phyloP scores from a whole-genome alignment of 345 rosid species.

The Eucalyptus grandis region DNA sequence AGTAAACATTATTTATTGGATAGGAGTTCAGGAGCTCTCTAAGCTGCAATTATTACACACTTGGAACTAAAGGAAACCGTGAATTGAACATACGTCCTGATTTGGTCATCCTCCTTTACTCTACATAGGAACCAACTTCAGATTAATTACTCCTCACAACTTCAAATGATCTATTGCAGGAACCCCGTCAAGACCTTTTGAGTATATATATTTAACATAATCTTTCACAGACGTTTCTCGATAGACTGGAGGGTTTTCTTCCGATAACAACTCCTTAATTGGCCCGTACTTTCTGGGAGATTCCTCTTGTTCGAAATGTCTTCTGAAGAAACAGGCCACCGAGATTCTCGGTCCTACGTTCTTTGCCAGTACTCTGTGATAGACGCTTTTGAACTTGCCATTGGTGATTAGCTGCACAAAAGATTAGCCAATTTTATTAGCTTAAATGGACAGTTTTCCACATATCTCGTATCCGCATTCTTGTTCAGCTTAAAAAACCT shows the following conservation, averaged over 20 bases:
- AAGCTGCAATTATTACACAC: neutral
- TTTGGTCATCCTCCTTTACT: neutral
- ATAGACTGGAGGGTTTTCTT: slow-evolving; percentile 19
- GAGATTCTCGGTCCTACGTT: slow-evolving; percentile 12
- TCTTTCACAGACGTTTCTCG: slow-evolving; percentile 9
- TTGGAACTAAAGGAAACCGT: neutral
- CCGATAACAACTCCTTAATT: slow-evolving; percentile 19
- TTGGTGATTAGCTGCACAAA: slow-evolving; percentile 9
- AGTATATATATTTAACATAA: neutral
- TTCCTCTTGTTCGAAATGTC: neutral
- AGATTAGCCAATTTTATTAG: neutral
- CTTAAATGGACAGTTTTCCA: neutral
- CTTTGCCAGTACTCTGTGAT: slow-evolving; percentile 13
- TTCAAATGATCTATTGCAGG: slow-evolving; percentile 1
- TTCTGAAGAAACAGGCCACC: slow-evolving; percentile 5
- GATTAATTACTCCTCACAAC: neutral
- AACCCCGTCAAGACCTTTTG: slow-evolving; percentile 2
- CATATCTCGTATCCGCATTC: neutral
- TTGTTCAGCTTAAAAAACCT: neutral
- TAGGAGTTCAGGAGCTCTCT: neutral
- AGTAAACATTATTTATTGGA: neutral
- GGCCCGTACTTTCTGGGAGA: slow-evolving; percentile 2
- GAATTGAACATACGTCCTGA: neutral
- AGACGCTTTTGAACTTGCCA: slow-evolving; percentile 11
- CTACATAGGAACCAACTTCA: accelerated